phyloP scores from a whole-genome alignment of 768 basidiomycete genomes.

The Leccinum fibrillosum region DNA sequence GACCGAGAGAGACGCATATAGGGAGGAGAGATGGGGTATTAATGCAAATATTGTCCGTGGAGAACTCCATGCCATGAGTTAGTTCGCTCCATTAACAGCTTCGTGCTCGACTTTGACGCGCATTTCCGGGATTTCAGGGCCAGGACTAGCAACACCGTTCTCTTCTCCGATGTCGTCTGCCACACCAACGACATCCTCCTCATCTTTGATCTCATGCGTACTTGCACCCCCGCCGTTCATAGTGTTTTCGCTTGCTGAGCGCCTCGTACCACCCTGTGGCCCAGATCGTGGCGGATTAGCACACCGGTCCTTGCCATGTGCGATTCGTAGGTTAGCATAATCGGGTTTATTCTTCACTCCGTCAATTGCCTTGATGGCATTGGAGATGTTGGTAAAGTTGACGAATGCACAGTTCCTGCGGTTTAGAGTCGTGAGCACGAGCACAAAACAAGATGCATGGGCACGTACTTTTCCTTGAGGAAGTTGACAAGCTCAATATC shows the following conservation, averaged over 20 bases:
- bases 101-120: conserved; percentile 38
- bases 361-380: conserved; percentile 98
- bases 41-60: conserved; percentile 31
- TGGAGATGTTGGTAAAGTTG: conserved; percentile 93
- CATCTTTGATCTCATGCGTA: conserved; percentile 18
- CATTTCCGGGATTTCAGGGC: conserved; percentile 39
- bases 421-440: background rate
- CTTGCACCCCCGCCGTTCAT: conserved; percentile 12
- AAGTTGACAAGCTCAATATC: conserved; percentile 98
- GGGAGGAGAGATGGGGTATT: conserved; percentile 27
- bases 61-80: conserved; percentile 11
- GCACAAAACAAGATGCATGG: conserved; percentile 25
- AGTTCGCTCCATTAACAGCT: conserved; percentile 22
- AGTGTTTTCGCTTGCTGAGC: conserved; percentile 44
- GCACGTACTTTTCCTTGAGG: conserved; percentile 83
- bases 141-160: conserved; percentile 20
- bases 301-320: conserved; percentile 94
- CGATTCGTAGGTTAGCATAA: conserved; percentile 84
- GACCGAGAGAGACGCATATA: conserved; percentile 25
- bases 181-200: conserved; percentile 22
- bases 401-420: conserved; percentile 90
- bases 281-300: conserved; percentile 88
- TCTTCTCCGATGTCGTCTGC: conserved; percentile 27
- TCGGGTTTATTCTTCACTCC: conserved; percentile 89
- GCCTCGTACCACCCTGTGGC: conserved; percentile 63